These are phyloP conservation scores for Hanseniaspora gamundiae DNA, from an alignment of 1,139 yeast species.

Conservation along the genomic window DNA sequence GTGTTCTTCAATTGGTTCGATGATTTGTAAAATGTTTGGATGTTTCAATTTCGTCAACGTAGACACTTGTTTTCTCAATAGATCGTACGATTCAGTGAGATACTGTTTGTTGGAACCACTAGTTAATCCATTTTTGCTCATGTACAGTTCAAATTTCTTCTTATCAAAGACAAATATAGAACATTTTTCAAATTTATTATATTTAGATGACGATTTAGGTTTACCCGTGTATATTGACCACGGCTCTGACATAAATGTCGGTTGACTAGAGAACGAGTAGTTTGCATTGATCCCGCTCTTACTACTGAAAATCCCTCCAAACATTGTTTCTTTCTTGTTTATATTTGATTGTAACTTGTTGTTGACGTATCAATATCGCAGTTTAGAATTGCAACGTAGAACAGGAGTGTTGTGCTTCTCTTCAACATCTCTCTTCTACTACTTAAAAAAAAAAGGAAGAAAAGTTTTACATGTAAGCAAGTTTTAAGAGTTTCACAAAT, in stretches of 20 bases:
- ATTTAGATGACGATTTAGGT: conserved; percentile 31
- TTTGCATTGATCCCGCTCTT: conserved; percentile 61
- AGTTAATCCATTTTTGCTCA: conserved; percentile 41
- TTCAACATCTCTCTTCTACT: too few species aligned
- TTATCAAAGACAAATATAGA: conserved; percentile 87
- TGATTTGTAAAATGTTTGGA: conserved; percentile 70
- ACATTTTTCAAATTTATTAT: conserved; percentile 32
- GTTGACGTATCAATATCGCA: too few species aligned
- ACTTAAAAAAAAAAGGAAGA: too few species aligned
- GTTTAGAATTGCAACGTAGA: too few species aligned
- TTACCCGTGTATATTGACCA: conserved; percentile 85
- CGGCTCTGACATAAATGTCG: conserved; percentile 66
- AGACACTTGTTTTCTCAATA: conserved; percentile 45
- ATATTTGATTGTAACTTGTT: too few species aligned
- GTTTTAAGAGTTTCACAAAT: too few species aligned
- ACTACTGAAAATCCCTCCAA: conserved; percentile 1
- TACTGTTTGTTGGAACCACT: conserved; percentile 24
- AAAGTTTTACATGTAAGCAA: too few species aligned
- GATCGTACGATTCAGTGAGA: conserved; percentile 32
- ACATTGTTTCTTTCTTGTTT: conserved; percentile 1
- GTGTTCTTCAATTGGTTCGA: conserved; percentile 84
- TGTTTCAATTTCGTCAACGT: conserved; percentile 74
- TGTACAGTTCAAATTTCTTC: conserved; percentile 50
- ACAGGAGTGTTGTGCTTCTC: too few species aligned
- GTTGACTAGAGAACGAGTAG: conserved; percentile 62